phyloP scores from a whole-genome alignment of 306 rosid genomes.

The Prinsepia uniflora region DNA sequence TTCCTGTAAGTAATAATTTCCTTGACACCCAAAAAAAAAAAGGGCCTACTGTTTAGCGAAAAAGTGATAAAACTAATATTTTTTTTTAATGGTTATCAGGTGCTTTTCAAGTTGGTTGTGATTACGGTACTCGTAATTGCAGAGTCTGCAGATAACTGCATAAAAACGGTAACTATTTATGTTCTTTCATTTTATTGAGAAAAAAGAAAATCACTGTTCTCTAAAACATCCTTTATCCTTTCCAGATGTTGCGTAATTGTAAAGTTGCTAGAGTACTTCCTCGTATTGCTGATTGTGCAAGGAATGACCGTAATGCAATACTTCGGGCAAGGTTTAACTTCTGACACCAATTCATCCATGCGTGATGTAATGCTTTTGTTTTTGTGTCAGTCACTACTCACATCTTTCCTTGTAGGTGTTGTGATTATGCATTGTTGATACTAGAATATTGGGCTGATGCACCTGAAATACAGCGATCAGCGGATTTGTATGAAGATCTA shows the following conservation, averaged over 20 bases:
- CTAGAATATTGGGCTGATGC: slow-evolving; percentile 99
- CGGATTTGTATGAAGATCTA: slow-evolving; percentile 85
- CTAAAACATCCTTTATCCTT: slow-evolving; percentile 25
- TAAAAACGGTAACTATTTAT: slow-evolving; percentile 72
- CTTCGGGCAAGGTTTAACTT: slow-evolving; percentile 87
- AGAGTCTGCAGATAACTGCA: slow-evolving; percentile 97
- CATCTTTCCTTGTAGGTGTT: slow-evolving; percentile 56
- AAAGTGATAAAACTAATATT: slow-evolving; percentile 19
- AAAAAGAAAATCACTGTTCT: neutral
- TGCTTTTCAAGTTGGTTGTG: slow-evolving; percentile 97
- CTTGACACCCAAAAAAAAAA: slow-evolving; percentile 10
- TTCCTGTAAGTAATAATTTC: slow-evolving; percentile 71
- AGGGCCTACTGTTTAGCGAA: neutral
- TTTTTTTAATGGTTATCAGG: slow-evolving; percentile 57
- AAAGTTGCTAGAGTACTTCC: slow-evolving; percentile 92
- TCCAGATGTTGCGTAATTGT: slow-evolving; percentile 91
- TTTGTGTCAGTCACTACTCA: slow-evolving; percentile 24
- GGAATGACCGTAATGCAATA: slow-evolving; percentile 80
- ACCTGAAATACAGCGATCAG: slow-evolving; percentile 85
- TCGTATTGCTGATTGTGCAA: slow-evolving; percentile 82
- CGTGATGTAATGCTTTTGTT: slow-evolving; percentile 6
- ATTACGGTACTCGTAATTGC: slow-evolving; percentile 99
- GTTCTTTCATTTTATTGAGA: neutral
- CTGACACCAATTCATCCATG: neutral
- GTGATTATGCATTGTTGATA: slow-evolving; percentile 91